Conservation (phyloP, 208 protist genomes). For the Wallacemonas sp. region DNA sequence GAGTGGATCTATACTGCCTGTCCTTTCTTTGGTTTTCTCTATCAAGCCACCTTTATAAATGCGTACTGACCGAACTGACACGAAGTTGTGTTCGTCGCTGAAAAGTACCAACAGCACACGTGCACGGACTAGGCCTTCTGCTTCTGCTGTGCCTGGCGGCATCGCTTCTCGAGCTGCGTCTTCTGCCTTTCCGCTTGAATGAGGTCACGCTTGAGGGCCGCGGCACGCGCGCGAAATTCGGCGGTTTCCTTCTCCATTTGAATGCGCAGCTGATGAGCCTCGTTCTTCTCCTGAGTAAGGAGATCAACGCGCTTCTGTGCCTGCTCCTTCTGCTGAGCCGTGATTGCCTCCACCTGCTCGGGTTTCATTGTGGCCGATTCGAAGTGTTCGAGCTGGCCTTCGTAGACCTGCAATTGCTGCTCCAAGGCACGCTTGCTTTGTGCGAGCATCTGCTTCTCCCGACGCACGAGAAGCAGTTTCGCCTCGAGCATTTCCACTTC, state of each 20-base stretch:
- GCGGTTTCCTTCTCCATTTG: slow-evolving; percentile 70
- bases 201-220: slow-evolving; percentile 51
- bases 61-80: background rate
- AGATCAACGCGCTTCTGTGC: slow-evolving; percentile 34
- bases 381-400: slow-evolving; percentile 55
- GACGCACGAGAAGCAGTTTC: slow-evolving; percentile 39
- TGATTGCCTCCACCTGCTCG: slow-evolving; percentile 51
- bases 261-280: slow-evolving; percentile 50
- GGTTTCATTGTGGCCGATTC: slow-evolving; percentile 37
- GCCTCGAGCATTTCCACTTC: slow-evolving; percentile 58
- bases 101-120: no score
- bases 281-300: slow-evolving; percentile 58
- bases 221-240: slow-evolving; percentile 45
- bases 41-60: background rate
- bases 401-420: slow-evolving; percentile 71
- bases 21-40: no score
- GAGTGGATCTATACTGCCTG: no score
- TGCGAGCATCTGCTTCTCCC: slow-evolving; percentile 42
- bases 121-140: slow-evolving; percentile 13
- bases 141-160: slow-evolving; percentile 66
- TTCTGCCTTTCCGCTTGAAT: slow-evolving; percentile 51
- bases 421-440: slow-evolving; percentile 29
- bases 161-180: slow-evolving; percentile 63
- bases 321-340: slow-evolving; percentile 46
- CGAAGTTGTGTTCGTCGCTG: no score